Conservation (phyloP, 2,329 filamentous ascomycete species). For the Blumeriella jaapii region DNA sequence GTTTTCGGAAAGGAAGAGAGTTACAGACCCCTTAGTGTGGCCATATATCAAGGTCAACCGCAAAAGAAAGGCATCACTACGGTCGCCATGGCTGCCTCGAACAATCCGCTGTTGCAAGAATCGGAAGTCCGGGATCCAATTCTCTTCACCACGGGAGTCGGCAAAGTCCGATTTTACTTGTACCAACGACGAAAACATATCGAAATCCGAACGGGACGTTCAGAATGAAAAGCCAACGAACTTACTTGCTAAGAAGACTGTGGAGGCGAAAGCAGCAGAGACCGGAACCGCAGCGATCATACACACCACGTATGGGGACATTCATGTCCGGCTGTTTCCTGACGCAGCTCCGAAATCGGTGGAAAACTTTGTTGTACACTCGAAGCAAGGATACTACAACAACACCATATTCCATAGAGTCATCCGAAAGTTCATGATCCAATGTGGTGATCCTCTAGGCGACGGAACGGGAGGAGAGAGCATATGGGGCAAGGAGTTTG, state of each 20-base stretch:
- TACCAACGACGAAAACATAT: conserved; percentile 82
- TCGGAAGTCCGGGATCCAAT: conserved; percentile 87
- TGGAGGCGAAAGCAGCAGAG: conserved; percentile 51
- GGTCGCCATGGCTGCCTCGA: conserved; percentile 91
- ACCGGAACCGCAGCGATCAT: conserved; percentile 71
- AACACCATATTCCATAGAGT: conserved; percentile 95
- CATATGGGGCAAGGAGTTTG: conserved; percentile 87
- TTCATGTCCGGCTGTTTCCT: conserved; percentile 85
- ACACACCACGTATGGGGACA: conserved; percentile 90
- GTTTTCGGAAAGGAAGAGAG: conserved; percentile 85
- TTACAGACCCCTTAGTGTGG: conserved; percentile 70
- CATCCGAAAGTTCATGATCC: conserved; percentile 98
- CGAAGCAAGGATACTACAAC: conserved; percentile 89
- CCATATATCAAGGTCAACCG: conserved; percentile 88
- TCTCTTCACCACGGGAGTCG: conserved; percentile 69
- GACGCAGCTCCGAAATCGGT: conserved; percentile 88
- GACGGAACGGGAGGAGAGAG: conserved; percentile 85
- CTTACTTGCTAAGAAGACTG: conserved; percentile 41
- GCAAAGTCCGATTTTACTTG: conserved; percentile 93
- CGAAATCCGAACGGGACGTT: conserved; percentile 76
- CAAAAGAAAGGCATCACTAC: conserved; percentile 90
- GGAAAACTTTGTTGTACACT: conserved; percentile 93
- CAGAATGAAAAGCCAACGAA: conserved; percentile 86
- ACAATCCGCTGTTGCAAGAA: conserved; percentile 85
- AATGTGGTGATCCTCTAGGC: conserved; percentile 71